Conservation (phyloP, 495 filamentous ascomycete genomes). For the Astrothelium macrocarpum region DNA sequence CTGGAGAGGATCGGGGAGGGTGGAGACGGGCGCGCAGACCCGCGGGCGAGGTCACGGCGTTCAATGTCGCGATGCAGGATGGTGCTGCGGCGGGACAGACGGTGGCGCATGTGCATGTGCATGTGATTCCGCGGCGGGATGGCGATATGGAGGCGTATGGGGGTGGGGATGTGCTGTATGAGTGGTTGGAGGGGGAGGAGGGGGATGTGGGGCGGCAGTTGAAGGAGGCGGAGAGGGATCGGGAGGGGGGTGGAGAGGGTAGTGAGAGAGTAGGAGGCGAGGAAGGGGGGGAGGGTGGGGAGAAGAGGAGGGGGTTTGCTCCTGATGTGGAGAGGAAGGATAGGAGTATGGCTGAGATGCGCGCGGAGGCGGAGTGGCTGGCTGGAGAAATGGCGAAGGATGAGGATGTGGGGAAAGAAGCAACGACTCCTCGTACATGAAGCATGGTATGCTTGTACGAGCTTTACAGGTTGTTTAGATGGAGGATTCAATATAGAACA, state of each 20-base stretch:
- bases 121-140: constrained; percentile 72
- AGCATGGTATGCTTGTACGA: background rate
- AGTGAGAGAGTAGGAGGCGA: constrained; percentile 19
- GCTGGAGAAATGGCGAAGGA: constrained; percentile 45
- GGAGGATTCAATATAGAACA: too few relatives aligned
- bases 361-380: constrained; percentile 61
- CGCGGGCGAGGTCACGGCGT: constrained; percentile 30
- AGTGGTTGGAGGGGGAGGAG: constrained; percentile 71
- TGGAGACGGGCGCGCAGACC: constrained; percentile 15
- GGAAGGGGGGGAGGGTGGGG: constrained; percentile 13
- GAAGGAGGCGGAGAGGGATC: background rate
- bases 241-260: background rate
- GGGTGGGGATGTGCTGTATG: constrained; percentile 61
- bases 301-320: constrained; percentile 37
- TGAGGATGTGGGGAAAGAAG: constrained; percentile 1
- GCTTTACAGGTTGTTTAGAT: background rate
- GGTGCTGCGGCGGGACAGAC: constrained; percentile 80
- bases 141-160: constrained; percentile 44
- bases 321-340: constrained; percentile 63
- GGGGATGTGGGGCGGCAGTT: constrained; percentile 63
- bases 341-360: constrained; percentile 68
- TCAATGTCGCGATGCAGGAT: constrained; percentile 94
- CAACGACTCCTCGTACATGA: background rate
- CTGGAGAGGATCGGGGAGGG: background rate
- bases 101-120: constrained; percentile 84